phyloP scores from a whole-genome alignment of 495 filamentous ascomycete species.

The Bacidia rubella region DNA sequence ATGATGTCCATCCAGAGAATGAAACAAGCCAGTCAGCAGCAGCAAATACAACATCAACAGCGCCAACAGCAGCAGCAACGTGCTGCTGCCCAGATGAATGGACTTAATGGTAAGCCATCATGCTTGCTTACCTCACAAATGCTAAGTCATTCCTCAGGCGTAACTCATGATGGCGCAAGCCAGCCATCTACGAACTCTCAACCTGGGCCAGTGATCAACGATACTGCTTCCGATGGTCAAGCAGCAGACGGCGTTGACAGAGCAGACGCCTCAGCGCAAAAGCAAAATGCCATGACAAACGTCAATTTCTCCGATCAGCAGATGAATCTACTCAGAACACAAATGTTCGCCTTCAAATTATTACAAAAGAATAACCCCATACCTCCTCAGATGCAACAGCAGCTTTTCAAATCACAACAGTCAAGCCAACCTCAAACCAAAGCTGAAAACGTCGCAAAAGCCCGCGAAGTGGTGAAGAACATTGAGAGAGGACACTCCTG shows the following conservation, averaged over 20 bases:
- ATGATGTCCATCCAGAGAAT: constrained; percentile 51
- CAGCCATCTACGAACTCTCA: constrained; percentile 23
- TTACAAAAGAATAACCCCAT: constrained; percentile 70
- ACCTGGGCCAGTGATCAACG: constrained; percentile 18
- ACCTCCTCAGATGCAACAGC: constrained; percentile 56
- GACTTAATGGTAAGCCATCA: constrained; percentile 35
- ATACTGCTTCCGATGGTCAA: neutral
- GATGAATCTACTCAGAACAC: constrained; percentile 52
- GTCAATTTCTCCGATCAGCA: constrained; percentile 57
- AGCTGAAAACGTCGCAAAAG: constrained; percentile 41
- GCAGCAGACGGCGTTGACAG: constrained; percentile 13
- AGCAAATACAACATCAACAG: constrained; percentile 30
- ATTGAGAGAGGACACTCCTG: constrained; percentile 8
- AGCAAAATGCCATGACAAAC: constrained; percentile 26
- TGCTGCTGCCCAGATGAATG: constrained; percentile 26
- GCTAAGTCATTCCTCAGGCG: neutral
- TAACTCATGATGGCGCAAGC: constrained; percentile 11
- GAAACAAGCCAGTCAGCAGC: constrained; percentile 25
- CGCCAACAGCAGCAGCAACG: constrained; percentile 34
- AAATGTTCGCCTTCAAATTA: constrained; percentile 72
- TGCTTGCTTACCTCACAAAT: neutral
- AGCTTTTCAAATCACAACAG: constrained; percentile 60
- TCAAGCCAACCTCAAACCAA: constrained; percentile 43
- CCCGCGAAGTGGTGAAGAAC: constrained; percentile 33
- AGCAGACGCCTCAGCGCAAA: constrained; percentile 17